Evolutionary conservation across 1,284 basidiomycete genomes (phyloP), one percentile per base, ranked within the genome.

Genomic region (Naganishia sp.): DNA sequence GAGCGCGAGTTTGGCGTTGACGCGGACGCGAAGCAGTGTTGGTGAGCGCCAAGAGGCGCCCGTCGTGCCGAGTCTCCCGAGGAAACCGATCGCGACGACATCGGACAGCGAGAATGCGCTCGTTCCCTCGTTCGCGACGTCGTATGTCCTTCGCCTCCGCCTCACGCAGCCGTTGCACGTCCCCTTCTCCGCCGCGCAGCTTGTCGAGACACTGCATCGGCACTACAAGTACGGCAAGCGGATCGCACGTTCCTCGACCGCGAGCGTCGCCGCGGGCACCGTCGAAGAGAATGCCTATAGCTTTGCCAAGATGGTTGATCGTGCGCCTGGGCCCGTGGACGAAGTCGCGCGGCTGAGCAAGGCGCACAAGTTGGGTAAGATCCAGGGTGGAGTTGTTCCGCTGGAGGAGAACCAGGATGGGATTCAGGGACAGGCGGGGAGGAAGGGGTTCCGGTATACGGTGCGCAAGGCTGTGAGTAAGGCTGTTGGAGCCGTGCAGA

Each of bases 401-500:
- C 25, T 23, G 13, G 63, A 49, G n/a, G 31, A 55, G 6, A 52
- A 41, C 10, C 15, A 13, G 0, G 63, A 65, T 55, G 35, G 35
- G 7, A 51, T 65, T 42, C 46, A 49, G 45, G 65, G 65, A 3
- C 47, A 60, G 51, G 65, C 23, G 15, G 56, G 51, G 42, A 31
- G 52, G 28, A 66, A 53, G 43, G 50, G 57, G 46, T 58, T 53
- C 49, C n/a, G 57, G 42, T 55, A 60, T 54, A 60, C 46, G 18
- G 42, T 66, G 28, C 31, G 57, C 21, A 66, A 61, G 41, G 43
- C 51, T 25, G 51, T 57, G 10, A 66, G 65, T 43, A 66, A 66
- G 56, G 57, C 57, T 18, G 52, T 66, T 2, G 65, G 65, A 25
- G 65, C 41, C 23, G 49, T 66, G 42, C 65, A 66, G 65, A 47